Evolutionary conservation across 345 rosid genomes (phyloP), one percentile per base, ranked within the genome.

Genomic region (Eucalyptus grandis): DNA sequence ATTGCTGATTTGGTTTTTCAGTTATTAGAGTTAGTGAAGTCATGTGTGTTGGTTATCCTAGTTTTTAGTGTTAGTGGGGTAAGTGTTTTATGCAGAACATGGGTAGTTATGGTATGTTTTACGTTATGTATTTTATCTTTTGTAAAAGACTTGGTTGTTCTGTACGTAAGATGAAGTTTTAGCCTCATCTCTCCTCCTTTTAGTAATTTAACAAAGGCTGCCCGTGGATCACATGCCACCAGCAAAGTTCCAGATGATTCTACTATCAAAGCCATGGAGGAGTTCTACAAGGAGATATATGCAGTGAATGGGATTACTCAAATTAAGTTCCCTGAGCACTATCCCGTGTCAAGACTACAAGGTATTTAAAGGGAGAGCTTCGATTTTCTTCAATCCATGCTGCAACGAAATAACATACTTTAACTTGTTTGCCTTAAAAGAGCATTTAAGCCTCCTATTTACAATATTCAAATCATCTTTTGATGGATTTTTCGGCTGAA

Each of bases 221-320:
- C 85, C 94, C 96, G 49, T 98, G 98, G 99, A 96, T 98, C 90
- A 12, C 98, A 98, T 89, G 97, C 98, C 89, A 98, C 99, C 37
- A 88, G 96, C 89, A 96, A 98, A 92, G 92, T 96, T 85, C 99
- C 98, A 2, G 97, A 97, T 88, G 98, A 95, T 90, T 94, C 91
- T 83, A 96, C 98, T 51, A 95, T 96, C 88, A 95, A 95, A 96
- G 98, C 98, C 69, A 96, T 97, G 98, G 99, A 96, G 91, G 96
- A 92, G 11, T 98, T 98, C 90, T 97, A 96, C 72, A 89, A 91
- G 91, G 97, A 96, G 92, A 95, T 30, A 72, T 34, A 91, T 47
- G 91, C 83, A 2, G 88, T 90, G 92, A 94, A 87, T 22, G 88
- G 80, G 80, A 10, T 85, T 49, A 47, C 34, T 31, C 34, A 85